These are phyloP conservation scores for Vairimorpha ceranae DNA, from an alignment of 371 early-diverging fungal genomes.

Conservation along the genomic window DNA sequence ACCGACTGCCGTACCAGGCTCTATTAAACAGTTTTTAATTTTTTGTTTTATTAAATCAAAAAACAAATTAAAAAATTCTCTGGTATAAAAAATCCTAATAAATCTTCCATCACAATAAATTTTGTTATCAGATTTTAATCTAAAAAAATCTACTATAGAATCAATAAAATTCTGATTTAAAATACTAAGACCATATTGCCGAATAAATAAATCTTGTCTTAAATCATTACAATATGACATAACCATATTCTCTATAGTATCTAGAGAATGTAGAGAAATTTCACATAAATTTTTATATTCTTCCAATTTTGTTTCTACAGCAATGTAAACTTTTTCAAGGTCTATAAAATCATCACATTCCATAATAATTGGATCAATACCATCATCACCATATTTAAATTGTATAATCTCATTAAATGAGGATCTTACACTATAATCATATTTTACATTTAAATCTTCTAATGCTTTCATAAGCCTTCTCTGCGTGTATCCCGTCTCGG, in stretches of 20 bases:
- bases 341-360: constrained; percentile 28
- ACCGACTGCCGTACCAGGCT: constrained; percentile 75
- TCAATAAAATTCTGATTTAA: not conserved
- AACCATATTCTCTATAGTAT: not conserved
- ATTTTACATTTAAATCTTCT: constrained; percentile 56
- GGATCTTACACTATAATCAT: constrained; percentile 60
- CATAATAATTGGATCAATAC: constrained; percentile 28
- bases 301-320: not conserved
- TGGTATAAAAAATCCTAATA: not conserved
- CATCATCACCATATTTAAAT: constrained; percentile 44
- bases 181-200: constrained; percentile 7
- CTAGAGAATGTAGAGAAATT: not conserved
- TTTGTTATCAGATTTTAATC: not conserved
- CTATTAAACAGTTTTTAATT: constrained; percentile 65
- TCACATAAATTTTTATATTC: not conserved
- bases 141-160: not conserved
- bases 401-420: constrained; percentile 35
- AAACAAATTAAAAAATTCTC: constrained; percentile 10
- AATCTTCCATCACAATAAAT: not conserved
- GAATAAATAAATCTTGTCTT: not conserved
- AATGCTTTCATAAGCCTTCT: constrained; percentile 84
- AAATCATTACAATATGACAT: not conserved
- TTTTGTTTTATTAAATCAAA: constrained; percentile 13
- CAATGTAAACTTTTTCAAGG: constrained; percentile 17
- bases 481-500: constrained; percentile 98